Conservation (phyloP, 1,139 yeast species). For the Ogataea hybrid region DNA sequence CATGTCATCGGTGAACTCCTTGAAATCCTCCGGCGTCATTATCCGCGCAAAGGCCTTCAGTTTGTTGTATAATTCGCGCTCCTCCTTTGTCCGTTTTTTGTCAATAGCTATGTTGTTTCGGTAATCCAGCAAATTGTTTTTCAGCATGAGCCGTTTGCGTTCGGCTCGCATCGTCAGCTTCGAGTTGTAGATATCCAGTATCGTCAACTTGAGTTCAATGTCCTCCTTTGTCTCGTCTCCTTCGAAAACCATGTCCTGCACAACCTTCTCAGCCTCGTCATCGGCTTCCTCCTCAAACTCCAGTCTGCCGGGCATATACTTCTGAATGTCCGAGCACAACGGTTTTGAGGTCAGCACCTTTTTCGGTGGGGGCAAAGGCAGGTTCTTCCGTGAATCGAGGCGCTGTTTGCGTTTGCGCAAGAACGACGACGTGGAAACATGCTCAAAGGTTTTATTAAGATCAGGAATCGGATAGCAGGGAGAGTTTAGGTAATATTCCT, state of each 20-base stretch:
- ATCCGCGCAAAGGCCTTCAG: slow-evolving; percentile 80
- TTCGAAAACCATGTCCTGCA: slow-evolving; percentile 93
- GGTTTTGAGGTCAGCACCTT: slow-evolving; percentile 94
- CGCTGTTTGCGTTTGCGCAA: slow-evolving; percentile 66
- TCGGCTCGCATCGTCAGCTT: slow-evolving; percentile 91
- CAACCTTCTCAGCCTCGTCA: slow-evolving; percentile 92
- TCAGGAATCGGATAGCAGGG: slow-evolving; percentile 79
- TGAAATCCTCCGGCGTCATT: slow-evolving; percentile 79
- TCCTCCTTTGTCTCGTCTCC: slow-evolving; percentile 89
- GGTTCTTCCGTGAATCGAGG: slow-evolving; percentile 64
- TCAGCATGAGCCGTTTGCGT: slow-evolving; percentile 76
- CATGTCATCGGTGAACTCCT: slow-evolving; percentile 67
- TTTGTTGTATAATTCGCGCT: slow-evolving; percentile 72
- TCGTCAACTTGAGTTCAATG: slow-evolving; percentile 82
- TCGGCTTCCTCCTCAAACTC: slow-evolving; percentile 97
- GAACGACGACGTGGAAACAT: slow-evolving; percentile 67
- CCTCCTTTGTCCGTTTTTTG: slow-evolving; percentile 85
- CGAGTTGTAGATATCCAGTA: slow-evolving; percentile 85
- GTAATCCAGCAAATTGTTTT: slow-evolving; percentile 79
- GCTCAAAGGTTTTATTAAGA: slow-evolving; percentile 63
- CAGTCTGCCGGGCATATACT: slow-evolving; percentile 97
- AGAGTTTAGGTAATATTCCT: slow-evolving; percentile 64
- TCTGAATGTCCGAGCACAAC: slow-evolving; percentile 94
- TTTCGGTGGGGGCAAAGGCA: slow-evolving; percentile 70
- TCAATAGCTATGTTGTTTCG: slow-evolving; percentile 72